Base-by-base conservation (phyloP, 495 filamentous ascomycete genomes). In the Parathielavia appendiculata region DNA sequence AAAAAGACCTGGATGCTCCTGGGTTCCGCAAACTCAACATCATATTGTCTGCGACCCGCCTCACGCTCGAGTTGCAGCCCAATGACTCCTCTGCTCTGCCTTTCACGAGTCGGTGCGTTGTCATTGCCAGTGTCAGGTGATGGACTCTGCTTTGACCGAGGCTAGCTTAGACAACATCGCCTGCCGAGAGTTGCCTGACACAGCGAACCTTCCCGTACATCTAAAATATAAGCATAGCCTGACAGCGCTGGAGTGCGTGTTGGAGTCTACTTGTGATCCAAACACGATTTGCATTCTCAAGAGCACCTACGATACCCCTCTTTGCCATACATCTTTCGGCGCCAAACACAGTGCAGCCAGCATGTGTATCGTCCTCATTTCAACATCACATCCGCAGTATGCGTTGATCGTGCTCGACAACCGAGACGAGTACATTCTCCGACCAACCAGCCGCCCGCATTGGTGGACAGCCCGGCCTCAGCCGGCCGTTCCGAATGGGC, bases 301-400 rank as follows among this genome's bases (percentile, higher is more conserved):
- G 36, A 35, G 14, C 26, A 4, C 12, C 43, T 45, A 19, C 43
- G 16, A 20, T 22, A 8, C 2, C 38, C 17, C 22, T 44, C 30
- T 5, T 38, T 26, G 23, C 2, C 5, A 11, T 9, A 22, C 39
- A 34, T 17, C n/a, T n/a, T n/a, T n/a, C n/a, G n/a, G n/a, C n/a
- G n/a, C n/a, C 34, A 35, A 4, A 22, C 34, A 19, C 22, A 23
- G 13, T 34, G 2, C 16, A 34, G 30, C 34, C 62, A 80, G 36
- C 26, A 98, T 97, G 93, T 98, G 95, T 71, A 97, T 98, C 72
- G 87, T 87, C 46, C 77, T 97, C 32, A 69, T 95, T 46, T 91
- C 95, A 39, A 97, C 92, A 5, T 83, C 88, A 35, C 93, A 99
- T 70, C 95, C 95, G 10, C 74, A 82, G 51, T 99, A 97, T 73